These are phyloP conservation scores for Nakaseomyces bracarensis DNA, from an alignment of 1,139 yeast genomes.

Conservation along the genomic window DNA sequence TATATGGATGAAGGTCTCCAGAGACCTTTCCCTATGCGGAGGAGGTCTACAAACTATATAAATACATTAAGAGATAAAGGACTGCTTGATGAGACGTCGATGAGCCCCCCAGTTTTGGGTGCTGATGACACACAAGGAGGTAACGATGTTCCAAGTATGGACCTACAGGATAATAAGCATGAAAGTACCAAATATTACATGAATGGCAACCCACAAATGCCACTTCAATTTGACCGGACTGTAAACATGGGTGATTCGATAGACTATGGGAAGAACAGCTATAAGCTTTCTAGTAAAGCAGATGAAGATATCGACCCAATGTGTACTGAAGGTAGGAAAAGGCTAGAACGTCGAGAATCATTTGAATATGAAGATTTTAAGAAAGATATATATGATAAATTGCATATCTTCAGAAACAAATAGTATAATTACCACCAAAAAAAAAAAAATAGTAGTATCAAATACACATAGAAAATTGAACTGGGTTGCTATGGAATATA, in stretches of 20 bases:
- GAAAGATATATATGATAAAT: constrained; percentile 24
- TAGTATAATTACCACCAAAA: constrained; percentile 1
- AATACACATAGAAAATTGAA: too few species aligned
- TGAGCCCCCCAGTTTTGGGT: constrained; percentile 24
- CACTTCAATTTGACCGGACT: not conserved
- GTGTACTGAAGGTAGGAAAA: constrained; percentile 8
- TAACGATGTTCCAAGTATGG: not conserved
- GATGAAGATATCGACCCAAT: not conserved
- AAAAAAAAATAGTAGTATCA: too few species aligned
- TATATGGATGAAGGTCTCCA: constrained; percentile 6
- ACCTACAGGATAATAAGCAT: not conserved
- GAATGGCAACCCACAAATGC: not conserved
- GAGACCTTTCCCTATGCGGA: not conserved
- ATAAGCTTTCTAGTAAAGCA: constrained; percentile 6
- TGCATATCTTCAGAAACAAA: constrained; percentile 20
- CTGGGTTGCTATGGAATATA: too few species aligned
- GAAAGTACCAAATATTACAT: constrained; percentile 1
- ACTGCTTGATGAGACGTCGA: constrained; percentile 10
- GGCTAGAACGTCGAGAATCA: constrained; percentile 10
- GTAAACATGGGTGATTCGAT: constrained; percentile 14
- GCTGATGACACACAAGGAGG: constrained; percentile 5
- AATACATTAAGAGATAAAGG: not conserved
- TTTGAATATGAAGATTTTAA: constrained; percentile 29
- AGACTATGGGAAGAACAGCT: not conserved
- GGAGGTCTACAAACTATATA: not conserved